Conservation (phyloP, 345 rosid genomes). For the Jatropha curcas region DNA sequence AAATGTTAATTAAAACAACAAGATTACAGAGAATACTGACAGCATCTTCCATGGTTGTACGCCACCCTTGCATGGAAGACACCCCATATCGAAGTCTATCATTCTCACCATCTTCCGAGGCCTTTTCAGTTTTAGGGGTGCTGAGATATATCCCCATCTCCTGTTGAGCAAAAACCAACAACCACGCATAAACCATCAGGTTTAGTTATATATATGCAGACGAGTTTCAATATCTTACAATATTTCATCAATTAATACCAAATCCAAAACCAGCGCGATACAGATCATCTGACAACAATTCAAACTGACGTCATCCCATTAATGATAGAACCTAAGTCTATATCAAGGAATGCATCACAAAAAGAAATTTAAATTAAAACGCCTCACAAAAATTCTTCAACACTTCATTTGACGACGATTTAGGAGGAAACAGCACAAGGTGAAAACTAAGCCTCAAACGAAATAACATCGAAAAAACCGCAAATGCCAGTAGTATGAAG, state of each 20-base stretch:
- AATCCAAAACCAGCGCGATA: too few relatives aligned
- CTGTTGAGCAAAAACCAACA: slow-evolving; percentile 4
- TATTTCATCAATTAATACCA: neutral
- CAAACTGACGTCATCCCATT: neutral
- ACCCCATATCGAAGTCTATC: slow-evolving; percentile 73
- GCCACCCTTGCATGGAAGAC: slow-evolving; percentile 99
- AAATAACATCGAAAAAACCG: neutral
- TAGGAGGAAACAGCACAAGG: too few relatives aligned
- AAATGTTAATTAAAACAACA: too few relatives aligned
- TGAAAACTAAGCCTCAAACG: neutral
- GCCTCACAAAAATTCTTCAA: neutral
- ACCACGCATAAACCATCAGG: neutral
- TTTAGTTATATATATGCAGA: neutral
- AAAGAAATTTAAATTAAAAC: neutral
- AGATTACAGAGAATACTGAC: slow-evolving; percentile 46
- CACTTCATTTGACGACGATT: neutral
- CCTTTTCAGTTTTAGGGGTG: slow-evolving; percentile 86
- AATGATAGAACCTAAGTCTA: neutral
- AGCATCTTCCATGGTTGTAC: slow-evolving; percentile 97
- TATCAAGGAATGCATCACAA: neutral
- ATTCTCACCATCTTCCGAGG: slow-evolving; percentile 83
- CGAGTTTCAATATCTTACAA: neutral
- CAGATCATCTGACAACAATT: too few relatives aligned
- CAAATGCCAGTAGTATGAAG: neutral
- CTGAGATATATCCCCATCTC: slow-evolving; percentile 93